phyloP scores from a whole-genome alignment of 2,329 filamentous ascomycete species.

The Exophiala sideris region DNA sequence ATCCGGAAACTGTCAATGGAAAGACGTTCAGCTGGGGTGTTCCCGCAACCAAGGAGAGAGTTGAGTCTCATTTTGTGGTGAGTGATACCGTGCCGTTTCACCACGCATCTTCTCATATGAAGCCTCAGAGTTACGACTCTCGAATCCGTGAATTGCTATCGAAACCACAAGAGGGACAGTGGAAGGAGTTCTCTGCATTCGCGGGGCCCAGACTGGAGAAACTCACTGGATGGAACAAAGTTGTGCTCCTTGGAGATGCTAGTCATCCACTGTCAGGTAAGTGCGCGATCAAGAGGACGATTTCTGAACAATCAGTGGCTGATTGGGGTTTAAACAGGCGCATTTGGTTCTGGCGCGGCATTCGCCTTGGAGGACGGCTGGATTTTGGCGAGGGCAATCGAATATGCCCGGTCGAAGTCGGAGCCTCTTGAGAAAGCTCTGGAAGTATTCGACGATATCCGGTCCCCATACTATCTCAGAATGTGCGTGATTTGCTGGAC shows the following conservation, averaged over 20 bases:
- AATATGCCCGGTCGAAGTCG: slow-evolving; percentile 22
- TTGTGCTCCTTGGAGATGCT: slow-evolving; percentile 54
- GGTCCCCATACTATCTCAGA: slow-evolving; percentile 40
- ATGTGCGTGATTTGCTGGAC: slow-evolving; percentile 33
- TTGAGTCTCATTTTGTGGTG: slow-evolving; percentile 37
- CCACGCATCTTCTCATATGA: neutral
- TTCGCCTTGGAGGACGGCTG: slow-evolving; percentile 48
- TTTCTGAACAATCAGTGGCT: neutral
- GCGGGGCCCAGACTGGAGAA: slow-evolving; percentile 44
- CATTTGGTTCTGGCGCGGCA: slow-evolving; percentile 45
- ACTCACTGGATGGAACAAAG: slow-evolving; percentile 42
- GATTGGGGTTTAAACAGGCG: slow-evolving; percentile 27
- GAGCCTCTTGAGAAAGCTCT: slow-evolving; percentile 32
- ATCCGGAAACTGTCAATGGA: slow-evolving; percentile 24
- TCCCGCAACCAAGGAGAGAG: slow-evolving; percentile 26
- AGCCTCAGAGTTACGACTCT: slow-evolving; percentile 40
- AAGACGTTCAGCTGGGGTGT: slow-evolving; percentile 27
- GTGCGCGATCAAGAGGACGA: neutral
- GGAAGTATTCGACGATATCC: slow-evolving; percentile 38
- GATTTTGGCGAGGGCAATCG: slow-evolving; percentile 40
- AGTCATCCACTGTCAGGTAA: slow-evolving; percentile 53
- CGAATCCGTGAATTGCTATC: slow-evolving; percentile 40
- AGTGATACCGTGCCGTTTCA: neutral
- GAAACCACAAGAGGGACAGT: slow-evolving; percentile 38
- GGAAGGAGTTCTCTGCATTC: slow-evolving; percentile 50